Conservation (phyloP, 345 rosid genomes). For the Murraya paniculata region DNA sequence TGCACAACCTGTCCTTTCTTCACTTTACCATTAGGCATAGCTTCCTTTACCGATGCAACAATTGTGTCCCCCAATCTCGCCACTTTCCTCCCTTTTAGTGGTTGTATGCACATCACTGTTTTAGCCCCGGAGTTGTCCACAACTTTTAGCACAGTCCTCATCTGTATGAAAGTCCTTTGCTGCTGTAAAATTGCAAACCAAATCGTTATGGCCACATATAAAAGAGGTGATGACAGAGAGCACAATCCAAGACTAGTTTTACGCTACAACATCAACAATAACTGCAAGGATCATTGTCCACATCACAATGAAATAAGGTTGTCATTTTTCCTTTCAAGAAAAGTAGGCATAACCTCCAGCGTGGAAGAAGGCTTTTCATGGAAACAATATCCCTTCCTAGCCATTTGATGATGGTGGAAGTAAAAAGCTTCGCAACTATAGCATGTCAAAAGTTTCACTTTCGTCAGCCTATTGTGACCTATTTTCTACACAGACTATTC, state of each 20-base stretch:
- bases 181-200: constrained; percentile 35
- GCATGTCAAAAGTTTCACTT: neutral
- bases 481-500: neutral
- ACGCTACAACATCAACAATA: neutral
- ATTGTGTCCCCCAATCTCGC: constrained; percentile 83
- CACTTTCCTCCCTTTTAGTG: constrained; percentile 70
- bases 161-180: constrained; percentile 80
- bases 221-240: neutral
- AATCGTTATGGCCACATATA: neutral
- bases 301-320: neutral
- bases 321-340: neutral
- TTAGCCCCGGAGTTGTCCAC: constrained; percentile 91
- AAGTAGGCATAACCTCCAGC: neutral
- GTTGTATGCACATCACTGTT: constrained; percentile 88
- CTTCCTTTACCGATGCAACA: constrained; percentile 87
- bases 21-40: constrained; percentile 86
- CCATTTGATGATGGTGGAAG: neutral
- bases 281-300: neutral
- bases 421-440: neutral
- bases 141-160: constrained; percentile 83
- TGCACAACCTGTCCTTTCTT: constrained; percentile 85
- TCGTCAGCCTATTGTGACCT: neutral
- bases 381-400: neutral
- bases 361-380: neutral
- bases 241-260: neutral